Percentiles rank a stretch among this genome's conserved stretches.
Evolutionary conservation across 768 basidiomycete species (phyloP).

Genomic region (Dioszegia aurantiaca): DNA sequence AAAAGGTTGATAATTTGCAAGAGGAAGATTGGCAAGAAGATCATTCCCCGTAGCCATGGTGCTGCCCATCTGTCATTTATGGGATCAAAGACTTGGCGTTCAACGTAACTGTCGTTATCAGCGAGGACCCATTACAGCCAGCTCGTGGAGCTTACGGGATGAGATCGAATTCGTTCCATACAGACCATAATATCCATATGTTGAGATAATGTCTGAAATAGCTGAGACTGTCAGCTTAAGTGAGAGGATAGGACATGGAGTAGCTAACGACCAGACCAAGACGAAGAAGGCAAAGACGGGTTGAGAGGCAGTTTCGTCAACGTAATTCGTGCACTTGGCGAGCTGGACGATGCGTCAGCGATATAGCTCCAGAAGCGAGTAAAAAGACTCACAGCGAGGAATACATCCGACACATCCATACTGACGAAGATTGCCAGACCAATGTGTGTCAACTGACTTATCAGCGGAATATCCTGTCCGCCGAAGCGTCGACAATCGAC

Average conservation of each 20-base stretch:
- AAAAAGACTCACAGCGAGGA: slow-evolving; percentile 67
- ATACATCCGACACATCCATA: slow-evolving; percentile 93
- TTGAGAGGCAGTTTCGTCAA: slow-evolving; percentile 62
- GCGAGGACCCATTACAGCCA: not conserved
- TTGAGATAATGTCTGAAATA: slow-evolving; percentile 95
- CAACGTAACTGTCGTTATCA: slow-evolving; percentile 16
- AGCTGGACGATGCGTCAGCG: slow-evolving; percentile 56
- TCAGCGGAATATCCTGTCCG: slow-evolving; percentile 11
- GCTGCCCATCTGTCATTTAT: slow-evolving; percentile 67
- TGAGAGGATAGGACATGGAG: not conserved
- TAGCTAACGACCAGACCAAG: slow-evolving; percentile 73
- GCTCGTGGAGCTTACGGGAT: slow-evolving; percentile 59
- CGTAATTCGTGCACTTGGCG: slow-evolving; percentile 84
- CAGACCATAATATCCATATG: slow-evolving; percentile 77
- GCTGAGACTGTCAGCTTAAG: slow-evolving; percentile 53
- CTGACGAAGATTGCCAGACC: slow-evolving; percentile 90
- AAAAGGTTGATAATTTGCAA: slow-evolving; percentile 84
- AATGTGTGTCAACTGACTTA: slow-evolving; percentile 64
- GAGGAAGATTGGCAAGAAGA: slow-evolving; percentile 69
- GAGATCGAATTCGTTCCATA: slow-evolving; percentile 72
- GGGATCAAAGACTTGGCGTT: slow-evolving; percentile 48
- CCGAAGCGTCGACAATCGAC: not conserved
- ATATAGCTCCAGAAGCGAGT: not conserved
- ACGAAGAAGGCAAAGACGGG: slow-evolving; percentile 67
- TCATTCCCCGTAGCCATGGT: slow-evolving; percentile 57